Evolutionary conservation across 192 early-diverging fungal genomes (phyloP), one percentile per base, ranked within the genome.

Genomic region (Spizellomyces sp.): DNA sequence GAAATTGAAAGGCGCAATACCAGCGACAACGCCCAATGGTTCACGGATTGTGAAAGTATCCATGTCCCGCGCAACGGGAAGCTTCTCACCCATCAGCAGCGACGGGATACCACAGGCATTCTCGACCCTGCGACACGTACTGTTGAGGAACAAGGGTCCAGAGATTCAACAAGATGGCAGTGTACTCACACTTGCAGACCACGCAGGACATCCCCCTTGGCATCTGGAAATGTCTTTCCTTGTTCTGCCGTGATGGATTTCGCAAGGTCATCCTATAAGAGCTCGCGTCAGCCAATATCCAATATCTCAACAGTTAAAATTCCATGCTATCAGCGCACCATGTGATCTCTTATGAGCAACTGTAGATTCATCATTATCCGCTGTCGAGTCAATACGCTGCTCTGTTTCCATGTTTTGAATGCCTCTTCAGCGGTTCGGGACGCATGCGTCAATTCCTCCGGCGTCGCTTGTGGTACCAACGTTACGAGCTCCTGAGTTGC

Each of bases 1-100:
- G 80, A 98, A 98, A 78, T 98, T 98, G 86, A 98, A 98, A 54
- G 96, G 95, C 70, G 89, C 90, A 67, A 98, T 96, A 61, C 96
- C 96, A 46, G 88, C 95, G 55, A 92, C 90, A 41, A 98, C 96
- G 67, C 96, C 96, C 59, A 86, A 80, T 22, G 96, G 96, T 77
- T 96, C 92, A 45, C 95, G 90, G 65, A 94, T 90, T 9, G 91
- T 92, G 82, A 93, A 96, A 15, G 96, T 98, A 64, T 96, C 96
- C 96, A 98, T 98, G 75, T 96, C 95, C 45, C 82, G 88, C 7
- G 93, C 79, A 19, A 98, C 96, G 48, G 90, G 87, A 17, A 96
- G 79, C 57, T 87, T 81, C 60, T 91, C 87, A 36, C 96, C 96
- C 89, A 95, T 86, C 69, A 95, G 57, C 59, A 90, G 68, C 61